A percentile compares a stretch with the other conserved stretches of the same genome.
Evolutionary conservation across 352 stramenopile genomes (phyloP).

Genomic region (Pythium angustatum): DNA sequence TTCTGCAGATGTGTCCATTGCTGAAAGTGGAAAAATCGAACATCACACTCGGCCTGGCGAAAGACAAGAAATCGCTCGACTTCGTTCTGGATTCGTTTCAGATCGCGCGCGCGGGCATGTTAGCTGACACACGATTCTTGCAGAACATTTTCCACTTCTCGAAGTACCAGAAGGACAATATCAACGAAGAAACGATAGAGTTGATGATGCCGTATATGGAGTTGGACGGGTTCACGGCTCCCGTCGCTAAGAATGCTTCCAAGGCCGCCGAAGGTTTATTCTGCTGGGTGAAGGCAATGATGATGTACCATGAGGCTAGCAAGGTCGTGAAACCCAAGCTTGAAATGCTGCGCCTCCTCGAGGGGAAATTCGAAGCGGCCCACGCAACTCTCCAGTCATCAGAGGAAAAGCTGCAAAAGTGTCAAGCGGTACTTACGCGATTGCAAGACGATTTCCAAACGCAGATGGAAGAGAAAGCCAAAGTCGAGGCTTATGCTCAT

Average conservation of each 20-base stretch:
- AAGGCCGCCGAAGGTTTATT: conserved; percentile 90
- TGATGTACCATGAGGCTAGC: conserved; percentile 89
- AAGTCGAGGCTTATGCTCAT: conserved; percentile 84
- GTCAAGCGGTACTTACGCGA: conserved; percentile 56
- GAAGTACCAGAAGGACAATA: conserved; percentile 90
- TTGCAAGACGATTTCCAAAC: conserved; percentile 89
- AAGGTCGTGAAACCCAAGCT: conserved; percentile 95
- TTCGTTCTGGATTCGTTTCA: conserved; percentile 89
- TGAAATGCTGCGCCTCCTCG: conserved; percentile 86
- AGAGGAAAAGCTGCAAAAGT: conserved; percentile 71
- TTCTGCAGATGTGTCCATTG: conserved; percentile 88
- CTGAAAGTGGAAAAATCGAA: conserved; percentile 61
- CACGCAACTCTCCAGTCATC: conserved; percentile 70
- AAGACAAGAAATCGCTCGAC: conserved; percentile 86
- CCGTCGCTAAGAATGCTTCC: conserved; percentile 86
- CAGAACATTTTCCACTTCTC: conserved; percentile 91
- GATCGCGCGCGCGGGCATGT: conserved; percentile 81
- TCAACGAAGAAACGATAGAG: conserved; percentile 93
- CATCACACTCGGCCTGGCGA: conserved; percentile 73
- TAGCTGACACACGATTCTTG: conserved; percentile 87
- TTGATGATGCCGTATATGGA: conserved; percentile 91
- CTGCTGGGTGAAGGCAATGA: conserved; percentile 91
- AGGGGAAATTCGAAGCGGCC: conserved; percentile 85
- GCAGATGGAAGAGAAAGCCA: conserved; percentile 86
- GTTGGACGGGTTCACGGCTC: conserved; percentile 77